These are phyloP conservation scores for Pezicula rhizophila DNA, from an alignment of 2,329 filamentous ascomycete species.

Conservation along the genomic window DNA sequence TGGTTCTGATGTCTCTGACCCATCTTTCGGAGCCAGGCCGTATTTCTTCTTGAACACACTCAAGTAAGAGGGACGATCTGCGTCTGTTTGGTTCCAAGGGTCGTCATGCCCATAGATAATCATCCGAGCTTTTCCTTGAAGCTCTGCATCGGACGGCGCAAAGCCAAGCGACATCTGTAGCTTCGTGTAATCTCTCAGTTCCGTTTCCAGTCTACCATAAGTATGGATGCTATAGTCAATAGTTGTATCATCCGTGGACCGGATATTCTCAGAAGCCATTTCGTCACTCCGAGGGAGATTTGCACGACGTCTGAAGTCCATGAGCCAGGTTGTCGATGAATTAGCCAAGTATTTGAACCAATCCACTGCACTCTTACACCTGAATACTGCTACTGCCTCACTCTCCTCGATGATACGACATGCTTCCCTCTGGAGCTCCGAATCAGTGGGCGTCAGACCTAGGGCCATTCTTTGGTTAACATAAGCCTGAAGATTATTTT, in stretches of 20 bases:
- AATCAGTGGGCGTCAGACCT: constrained; percentile 53
- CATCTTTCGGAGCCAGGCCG: constrained; percentile 17
- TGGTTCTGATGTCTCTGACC: constrained; percentile 11
- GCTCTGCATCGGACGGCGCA: constrained; percentile 45
- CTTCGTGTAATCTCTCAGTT: constrained; percentile 47
- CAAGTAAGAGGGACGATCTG: constrained; percentile 50
- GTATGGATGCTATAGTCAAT: constrained; percentile 57
- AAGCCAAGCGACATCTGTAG: constrained; percentile 38
- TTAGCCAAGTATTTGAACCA: constrained; percentile 50
- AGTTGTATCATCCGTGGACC: constrained; percentile 46
- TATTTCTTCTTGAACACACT: constrained; percentile 38
- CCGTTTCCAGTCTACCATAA: constrained; percentile 45
- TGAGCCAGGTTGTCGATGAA: constrained; percentile 47
- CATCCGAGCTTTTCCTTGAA: constrained; percentile 51
- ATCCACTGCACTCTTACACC: constrained; percentile 33
- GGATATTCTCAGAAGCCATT: constrained; percentile 39
- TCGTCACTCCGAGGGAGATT: constrained; percentile 52
- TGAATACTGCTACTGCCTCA: constrained; percentile 34
- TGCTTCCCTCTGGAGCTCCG: constrained; percentile 54
- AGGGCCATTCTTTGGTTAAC: constrained; percentile 28
- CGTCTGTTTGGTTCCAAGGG: constrained; percentile 57
- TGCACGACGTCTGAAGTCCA: constrained; percentile 48
- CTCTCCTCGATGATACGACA: constrained; percentile 51
- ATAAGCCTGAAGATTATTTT: constrained; percentile 17
- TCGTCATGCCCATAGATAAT: constrained; percentile 59